Base-by-base conservation (phyloP, 768 basidiomycete genomes). In the Leccinum disarticulatum region DNA sequence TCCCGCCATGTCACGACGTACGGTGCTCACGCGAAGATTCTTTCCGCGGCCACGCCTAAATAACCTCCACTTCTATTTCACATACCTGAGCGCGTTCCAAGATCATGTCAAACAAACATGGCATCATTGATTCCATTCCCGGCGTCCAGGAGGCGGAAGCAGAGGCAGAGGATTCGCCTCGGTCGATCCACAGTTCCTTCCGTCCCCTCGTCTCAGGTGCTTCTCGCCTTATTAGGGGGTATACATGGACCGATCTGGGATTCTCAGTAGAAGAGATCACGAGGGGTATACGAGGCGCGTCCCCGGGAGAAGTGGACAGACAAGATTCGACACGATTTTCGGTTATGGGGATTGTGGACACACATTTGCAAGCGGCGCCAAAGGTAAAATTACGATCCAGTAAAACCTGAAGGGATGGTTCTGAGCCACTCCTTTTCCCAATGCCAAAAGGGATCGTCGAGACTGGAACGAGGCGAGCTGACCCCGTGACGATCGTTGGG, bases 291-390 rank as follows among this genome's bases (percentile, higher is more conserved):
- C 52, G 54, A 43, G 64, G 68, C 2, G 81, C 82, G 1, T 80
- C 80, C 59, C 59, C 27, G 4, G 77, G 79, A 7, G 81, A 84
- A 62, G 70, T 73, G 3, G 81, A 83, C 13, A 73, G 64, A 87
- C 86, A 4, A 71, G 76, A 35, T 85, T 78, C 65, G 87, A 87
- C 67, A 84, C 83, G 9, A 73, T 86, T 28, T 77, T 82, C 8
- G 85, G 86, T 28, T 86, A 87, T 69, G 86, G 85, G 6, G 85
- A 87, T 66, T 85, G 84, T 51, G 85, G 86, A 9, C 73, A 80
- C 41, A 86, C 84, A 7, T 83, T 86, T 60, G 76, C 80, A 9
- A 73, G 79, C 3, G 85, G 86, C 10, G 77, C 78, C 7, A 69
- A 60, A 71, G 38, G 38, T 38, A 3, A 38, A 7, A 0, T 17